Base-by-base conservation (phyloP, 805 yeast species). In the Cyberlindnera xishuangbannaensis region DNA sequence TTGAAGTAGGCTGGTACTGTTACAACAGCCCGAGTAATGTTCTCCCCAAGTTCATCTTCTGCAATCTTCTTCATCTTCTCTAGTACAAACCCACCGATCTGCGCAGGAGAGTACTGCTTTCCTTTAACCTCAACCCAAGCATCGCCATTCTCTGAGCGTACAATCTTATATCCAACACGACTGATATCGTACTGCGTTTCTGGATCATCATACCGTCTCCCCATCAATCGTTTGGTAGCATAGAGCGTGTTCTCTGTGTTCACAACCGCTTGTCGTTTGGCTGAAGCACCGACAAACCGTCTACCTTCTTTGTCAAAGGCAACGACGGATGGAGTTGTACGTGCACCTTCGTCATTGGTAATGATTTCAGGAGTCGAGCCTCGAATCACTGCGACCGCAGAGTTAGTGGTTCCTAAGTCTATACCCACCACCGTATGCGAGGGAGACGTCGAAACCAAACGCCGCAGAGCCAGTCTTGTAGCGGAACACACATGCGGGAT, bases 1-100 rank as follows among this genome's bases (percentile, higher is more conserved):
- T 82, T 81, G 63, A 83, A 83, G 55, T 83, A 83, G 7, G 90
- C 90, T 13, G 92, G 92, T 5, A 83, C 92, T 0, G 94, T 83
- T 30, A 83, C 79, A 19, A 83, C 92, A 2, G 92, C 92, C 47
- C 77, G 78, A 37, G 70, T 69, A n/a, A 81, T 69, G n/a, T 63
- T 50, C 39, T 61, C 59, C 38, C 69, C 67, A 18, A 78, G 51
- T 45, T 73, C 73, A 12, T 65, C 53, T 50, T 76, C 79, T 12
- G 90, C 87, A 22, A 73, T 65, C 36, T 62, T 66, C 55, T 70
- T 78, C 83, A 81, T 76, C 54, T 78, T 76, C 39, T 69, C 64
- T 43, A 81, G 62, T 17, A 81, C 69, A 27, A 67, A 64, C 17
- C 85, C 82, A 45, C 87, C 78, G 28, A 82, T 76, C 47, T 81